phyloP scores from a whole-genome alignment of 164 flowering plant species.

The Nymphaea colorata region DNA sequence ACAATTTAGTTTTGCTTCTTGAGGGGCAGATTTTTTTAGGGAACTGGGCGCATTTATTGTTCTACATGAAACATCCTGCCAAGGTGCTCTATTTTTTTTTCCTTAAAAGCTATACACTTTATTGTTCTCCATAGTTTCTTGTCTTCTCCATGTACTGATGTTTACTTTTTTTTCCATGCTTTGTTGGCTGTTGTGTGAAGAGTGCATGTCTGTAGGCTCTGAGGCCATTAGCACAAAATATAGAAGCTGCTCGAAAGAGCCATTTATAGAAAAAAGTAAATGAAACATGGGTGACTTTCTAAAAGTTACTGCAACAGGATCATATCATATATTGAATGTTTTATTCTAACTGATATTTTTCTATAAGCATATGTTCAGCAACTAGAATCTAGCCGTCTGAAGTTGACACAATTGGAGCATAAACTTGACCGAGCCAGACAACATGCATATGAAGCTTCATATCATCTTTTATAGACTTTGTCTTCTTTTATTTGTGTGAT shows the following conservation, averaged over 20 bases:
- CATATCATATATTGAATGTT: background rate
- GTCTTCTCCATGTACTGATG: no score
- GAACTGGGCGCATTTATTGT: no score
- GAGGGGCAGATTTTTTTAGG: no score
- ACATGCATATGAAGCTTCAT: conserved; percentile 35
- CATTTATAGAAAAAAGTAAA: conserved; percentile 80
- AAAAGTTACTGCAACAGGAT: background rate
- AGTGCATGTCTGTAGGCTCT: conserved; percentile 33
- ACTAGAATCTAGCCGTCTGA: conserved; percentile 73
- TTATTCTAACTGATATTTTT: background rate
- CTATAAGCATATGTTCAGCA: conserved; percentile 90
- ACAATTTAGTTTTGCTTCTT: no score
- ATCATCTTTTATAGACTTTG: background rate
- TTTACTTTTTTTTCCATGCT: no score
- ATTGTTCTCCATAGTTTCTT: no score
- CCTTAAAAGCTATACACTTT: no score
- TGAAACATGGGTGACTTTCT: background rate
- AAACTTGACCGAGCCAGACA: conserved; percentile 77
- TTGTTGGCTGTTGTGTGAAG: no score
- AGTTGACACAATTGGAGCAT: conserved; percentile 76
- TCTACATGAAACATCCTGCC: no score
- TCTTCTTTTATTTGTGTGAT: background rate
- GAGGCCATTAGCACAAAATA: conserved; percentile 94
- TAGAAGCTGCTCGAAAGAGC: conserved; percentile 98
- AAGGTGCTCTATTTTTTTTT: no score